Percentiles rank a stretch among this genome's conserved stretches.
Conservation (phyloP, 768 basidiomycete genomes). For the Hydnum rufescens region DNA sequence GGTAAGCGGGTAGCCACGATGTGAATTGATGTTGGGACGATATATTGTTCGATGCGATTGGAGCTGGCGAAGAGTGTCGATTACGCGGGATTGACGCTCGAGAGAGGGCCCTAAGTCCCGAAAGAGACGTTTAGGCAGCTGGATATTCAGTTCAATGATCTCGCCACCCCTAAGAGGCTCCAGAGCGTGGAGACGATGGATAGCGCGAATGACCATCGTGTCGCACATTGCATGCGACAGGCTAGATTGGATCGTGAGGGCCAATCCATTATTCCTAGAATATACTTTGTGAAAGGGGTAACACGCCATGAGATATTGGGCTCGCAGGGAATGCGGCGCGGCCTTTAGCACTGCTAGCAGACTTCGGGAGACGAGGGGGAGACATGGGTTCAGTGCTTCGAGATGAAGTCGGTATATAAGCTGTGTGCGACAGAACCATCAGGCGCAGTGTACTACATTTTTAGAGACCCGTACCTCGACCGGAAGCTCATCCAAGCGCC, state of each 20-base stretch:
- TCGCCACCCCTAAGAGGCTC: not conserved
- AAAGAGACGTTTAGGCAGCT: too few relatives aligned
- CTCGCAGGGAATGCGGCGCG: slow-evolving; percentile 38
- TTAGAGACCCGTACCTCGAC: too few relatives aligned
- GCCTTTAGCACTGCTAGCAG: slow-evolving; percentile 34
- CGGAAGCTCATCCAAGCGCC: too few relatives aligned
- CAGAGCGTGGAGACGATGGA: slow-evolving; percentile 19
- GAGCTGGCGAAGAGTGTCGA: slow-evolving; percentile 16
- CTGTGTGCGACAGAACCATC: too few relatives aligned
- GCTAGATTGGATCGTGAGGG: slow-evolving; percentile 23
- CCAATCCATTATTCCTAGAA: not conserved
- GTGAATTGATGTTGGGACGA: slow-evolving; percentile 36
- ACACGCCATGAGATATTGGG: slow-evolving; percentile 38
- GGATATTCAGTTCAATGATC: not conserved
- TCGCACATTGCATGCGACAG: slow-evolving; percentile 22
- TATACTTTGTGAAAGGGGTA: slow-evolving; percentile 13
- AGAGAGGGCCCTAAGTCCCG: slow-evolving; percentile 38
- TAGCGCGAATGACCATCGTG: slow-evolving; percentile 25
- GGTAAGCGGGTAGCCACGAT: slow-evolving; percentile 65
- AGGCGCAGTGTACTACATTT: too few relatives aligned
- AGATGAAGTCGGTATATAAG: slow-evolving; percentile 64
- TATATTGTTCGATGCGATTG: slow-evolving; percentile 18
- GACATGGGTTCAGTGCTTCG: slow-evolving; percentile 36
- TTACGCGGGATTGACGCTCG: slow-evolving; percentile 19
- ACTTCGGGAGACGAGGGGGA: slow-evolving; percentile 39